A percentile compares a stretch with the other conserved stretches of the same genome.
Conservation (phyloP, 2,329 filamentous ascomycete genomes). For the Botrytis aclada region DNA sequence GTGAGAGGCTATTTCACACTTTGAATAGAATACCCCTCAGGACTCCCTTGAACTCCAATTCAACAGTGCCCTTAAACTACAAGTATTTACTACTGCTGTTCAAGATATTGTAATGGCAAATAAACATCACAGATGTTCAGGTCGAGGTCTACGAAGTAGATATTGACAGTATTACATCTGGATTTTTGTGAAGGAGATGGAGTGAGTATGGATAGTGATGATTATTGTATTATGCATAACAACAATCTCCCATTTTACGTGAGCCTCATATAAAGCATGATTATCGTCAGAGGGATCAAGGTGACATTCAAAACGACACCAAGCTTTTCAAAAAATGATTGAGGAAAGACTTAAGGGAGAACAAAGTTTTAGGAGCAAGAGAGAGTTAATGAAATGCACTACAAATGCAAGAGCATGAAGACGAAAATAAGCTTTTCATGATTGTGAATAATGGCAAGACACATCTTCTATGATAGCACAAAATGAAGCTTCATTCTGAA, state of each 20-base stretch:
- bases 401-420: not conserved
- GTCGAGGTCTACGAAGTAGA: too few relatives aligned
- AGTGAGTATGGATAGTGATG: not conserved
- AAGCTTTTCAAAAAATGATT: too few relatives aligned
- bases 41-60: not conserved
- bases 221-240: not conserved
- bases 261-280: not conserved
- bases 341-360: not conserved
- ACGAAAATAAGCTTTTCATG: accelerated
- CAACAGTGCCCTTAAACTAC: accelerated
- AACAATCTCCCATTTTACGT: accelerated
- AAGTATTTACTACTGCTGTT: not conserved
- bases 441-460: not conserved
- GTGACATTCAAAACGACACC: not conserved
- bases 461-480: not conserved
- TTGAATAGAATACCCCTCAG: not conserved
- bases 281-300: not conserved
- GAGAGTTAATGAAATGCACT: not conserved
- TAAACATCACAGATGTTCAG: not conserved
- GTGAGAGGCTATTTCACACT: not conserved
- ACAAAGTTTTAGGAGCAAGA: not conserved
- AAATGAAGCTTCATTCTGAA: not conserved
- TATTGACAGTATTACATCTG: too few relatives aligned
- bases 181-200: too few relatives aligned
- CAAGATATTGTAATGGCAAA: not conserved